These are phyloP conservation scores for Scytalidium sp. DNA, from an alignment of 2,329 filamentous ascomycete species.

Conservation along the genomic window DNA sequence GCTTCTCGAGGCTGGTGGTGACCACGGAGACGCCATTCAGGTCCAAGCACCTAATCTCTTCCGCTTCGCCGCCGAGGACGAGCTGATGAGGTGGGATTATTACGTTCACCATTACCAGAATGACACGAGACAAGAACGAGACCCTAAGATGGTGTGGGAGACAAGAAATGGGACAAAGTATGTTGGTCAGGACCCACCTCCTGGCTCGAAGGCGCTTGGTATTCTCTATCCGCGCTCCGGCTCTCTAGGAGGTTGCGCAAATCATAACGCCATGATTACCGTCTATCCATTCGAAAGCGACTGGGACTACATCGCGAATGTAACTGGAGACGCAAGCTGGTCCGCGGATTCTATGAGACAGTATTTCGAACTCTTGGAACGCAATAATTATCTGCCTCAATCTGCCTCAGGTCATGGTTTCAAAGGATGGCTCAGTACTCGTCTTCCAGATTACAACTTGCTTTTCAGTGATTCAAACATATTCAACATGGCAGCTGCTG, in stretches of 20 bases:
- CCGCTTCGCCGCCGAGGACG: conserved; percentile 43
- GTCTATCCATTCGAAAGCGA: conserved; percentile 16
- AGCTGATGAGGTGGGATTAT: conserved; percentile 49
- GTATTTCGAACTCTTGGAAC: conserved; percentile 7
- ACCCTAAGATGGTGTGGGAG: conserved; percentile 31
- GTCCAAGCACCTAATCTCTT: conserved; percentile 46
- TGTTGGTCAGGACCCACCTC: conserved; percentile 20
- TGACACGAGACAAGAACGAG: conserved; percentile 9
- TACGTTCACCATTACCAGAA: conserved; percentile 17
- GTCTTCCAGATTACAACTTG: conserved; percentile 3
- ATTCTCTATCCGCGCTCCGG: conserved; percentile 26
- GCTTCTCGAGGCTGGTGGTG: conserved; percentile 52
- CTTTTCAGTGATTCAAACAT: conserved; percentile 3
- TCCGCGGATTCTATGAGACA: conserved; percentile 6
- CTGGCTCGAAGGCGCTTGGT: conserved; percentile 20
- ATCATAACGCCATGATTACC: conserved; percentile 19
- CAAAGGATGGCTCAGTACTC: conserved; percentile 21
- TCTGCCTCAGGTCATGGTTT: conserved; percentile 8
- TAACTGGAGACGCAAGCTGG: conserved; percentile 23
- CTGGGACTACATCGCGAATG: conserved; percentile 16
- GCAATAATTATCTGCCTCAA: conserved; percentile 8
- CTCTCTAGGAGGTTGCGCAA: conserved; percentile 24
- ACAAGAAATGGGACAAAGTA: conserved; percentile 22
- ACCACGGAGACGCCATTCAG: conserved; percentile 39
- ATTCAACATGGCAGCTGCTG: conserved; percentile 6